Evolutionary conservation across 495 filamentous ascomycete genomes (phyloP).

Genomic region (Bathelium albidoporum): DNA sequence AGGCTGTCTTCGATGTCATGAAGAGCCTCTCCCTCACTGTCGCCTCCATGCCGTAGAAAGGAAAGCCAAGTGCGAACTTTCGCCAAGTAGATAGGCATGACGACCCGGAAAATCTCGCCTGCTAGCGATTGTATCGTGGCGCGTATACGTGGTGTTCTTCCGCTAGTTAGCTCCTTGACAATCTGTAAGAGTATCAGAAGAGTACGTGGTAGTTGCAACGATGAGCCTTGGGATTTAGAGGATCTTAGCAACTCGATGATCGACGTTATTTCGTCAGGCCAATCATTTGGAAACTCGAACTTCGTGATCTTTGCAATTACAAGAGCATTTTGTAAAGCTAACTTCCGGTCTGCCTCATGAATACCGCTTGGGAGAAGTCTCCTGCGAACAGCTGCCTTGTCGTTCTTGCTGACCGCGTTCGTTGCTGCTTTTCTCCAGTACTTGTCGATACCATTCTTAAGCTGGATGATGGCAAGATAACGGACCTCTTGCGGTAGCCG

Average conservation of each 20-base stretch:
- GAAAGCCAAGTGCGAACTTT: constrained; percentile 61
- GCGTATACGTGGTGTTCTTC: constrained; percentile 58
- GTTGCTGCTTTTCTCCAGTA: constrained; percentile 73
- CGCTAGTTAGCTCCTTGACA: constrained; percentile 81
- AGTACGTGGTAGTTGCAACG: constrained; percentile 53
- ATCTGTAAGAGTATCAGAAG: constrained; percentile 72
- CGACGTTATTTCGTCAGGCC: constrained; percentile 45
- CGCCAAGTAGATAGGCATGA: constrained; percentile 66
- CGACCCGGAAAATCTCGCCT: constrained; percentile 66
- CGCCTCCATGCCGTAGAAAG: constrained; percentile 44
- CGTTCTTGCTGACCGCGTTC: constrained; percentile 59
- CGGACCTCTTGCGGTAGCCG: constrained; percentile 62
- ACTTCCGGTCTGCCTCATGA: constrained; percentile 57
- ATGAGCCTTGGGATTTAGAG: constrained; percentile 36
- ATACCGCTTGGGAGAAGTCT: constrained; percentile 62
- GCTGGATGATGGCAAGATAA: constrained; percentile 81
- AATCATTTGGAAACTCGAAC: constrained; percentile 79
- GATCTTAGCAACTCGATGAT: constrained; percentile 53
- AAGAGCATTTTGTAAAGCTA: constrained; percentile 80
- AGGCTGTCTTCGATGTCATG: constrained; percentile 64
- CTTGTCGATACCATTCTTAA: constrained; percentile 93
- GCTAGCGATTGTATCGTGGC: constrained; percentile 61
- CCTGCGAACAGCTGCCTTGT: constrained; percentile 64
- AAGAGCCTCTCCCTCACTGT: constrained; percentile 48
- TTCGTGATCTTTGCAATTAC: constrained; percentile 78